Conservation (phyloP, 2,329 filamentous ascomycete genomes). For the Cladosporium sp. region DNA sequence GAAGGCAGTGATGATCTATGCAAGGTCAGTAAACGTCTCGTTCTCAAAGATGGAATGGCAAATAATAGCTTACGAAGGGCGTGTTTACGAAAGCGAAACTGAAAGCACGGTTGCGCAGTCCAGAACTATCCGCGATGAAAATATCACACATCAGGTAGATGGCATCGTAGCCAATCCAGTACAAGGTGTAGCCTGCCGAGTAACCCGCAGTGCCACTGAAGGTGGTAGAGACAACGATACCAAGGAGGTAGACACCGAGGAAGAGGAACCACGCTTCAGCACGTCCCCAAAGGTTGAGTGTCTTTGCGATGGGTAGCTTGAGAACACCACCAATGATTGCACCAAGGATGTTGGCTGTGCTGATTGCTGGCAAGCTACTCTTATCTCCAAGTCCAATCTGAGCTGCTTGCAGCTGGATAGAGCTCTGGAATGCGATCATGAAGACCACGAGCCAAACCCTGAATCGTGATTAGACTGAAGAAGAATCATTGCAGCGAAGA, state of each 20-base stretch:
- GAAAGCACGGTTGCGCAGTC: slow-evolving; percentile 60
- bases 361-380: slow-evolving; percentile 9
- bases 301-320: slow-evolving; percentile 63
- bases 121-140: slow-evolving; percentile 65
- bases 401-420: slow-evolving; percentile 26
- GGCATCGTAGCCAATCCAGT: slow-evolving; percentile 21
- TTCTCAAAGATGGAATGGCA: slow-evolving; percentile 10
- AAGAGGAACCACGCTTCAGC: slow-evolving; percentile 58
- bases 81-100: slow-evolving; percentile 60
- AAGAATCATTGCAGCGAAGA: background rate
- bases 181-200: slow-evolving; percentile 20
- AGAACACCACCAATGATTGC: slow-evolving; percentile 55
- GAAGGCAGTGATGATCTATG: slow-evolving; percentile 32
- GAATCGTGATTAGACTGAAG: slow-evolving; percentile 1
- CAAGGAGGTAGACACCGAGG: slow-evolving; percentile 30
- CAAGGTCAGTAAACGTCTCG: slow-evolving; percentile 19
- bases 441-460: slow-evolving; percentile 37
- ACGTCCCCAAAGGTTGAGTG: slow-evolving; percentile 64
- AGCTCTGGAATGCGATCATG: slow-evolving; percentile 33
- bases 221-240: slow-evolving; percentile 20
- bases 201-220: slow-evolving; percentile 18
- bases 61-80: slow-evolving; percentile 60
- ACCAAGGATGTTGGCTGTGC: slow-evolving; percentile 51
- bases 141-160: slow-evolving; percentile 35
- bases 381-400: slow-evolving; percentile 13